phyloP scores from a whole-genome alignment of 345 rosid genomes.

The Corymbia maculata region DNA sequence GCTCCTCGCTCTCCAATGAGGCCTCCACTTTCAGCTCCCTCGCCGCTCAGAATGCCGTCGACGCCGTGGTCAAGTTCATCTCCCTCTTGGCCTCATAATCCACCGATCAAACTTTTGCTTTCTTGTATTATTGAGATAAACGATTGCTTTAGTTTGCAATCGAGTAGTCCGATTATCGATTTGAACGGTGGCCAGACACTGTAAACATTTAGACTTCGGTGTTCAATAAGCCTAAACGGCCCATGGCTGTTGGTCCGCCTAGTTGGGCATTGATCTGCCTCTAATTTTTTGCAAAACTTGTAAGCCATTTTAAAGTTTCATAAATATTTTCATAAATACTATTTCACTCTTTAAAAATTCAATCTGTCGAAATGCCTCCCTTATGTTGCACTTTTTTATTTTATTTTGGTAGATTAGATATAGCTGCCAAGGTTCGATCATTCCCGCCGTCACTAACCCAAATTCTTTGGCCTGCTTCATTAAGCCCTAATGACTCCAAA shows the following conservation, averaged over 20 bases:
- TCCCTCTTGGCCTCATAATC: background rate
- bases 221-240: background rate
- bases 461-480: too few relatives aligned
- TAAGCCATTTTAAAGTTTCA: background rate
- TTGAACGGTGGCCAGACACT: background rate
- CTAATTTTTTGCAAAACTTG: too few relatives aligned
- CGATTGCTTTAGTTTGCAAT: background rate
- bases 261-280: too few relatives aligned
- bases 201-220: background rate
- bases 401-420: too few relatives aligned
- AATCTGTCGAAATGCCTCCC: background rate
- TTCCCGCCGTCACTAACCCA: too few relatives aligned
- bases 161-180: background rate
- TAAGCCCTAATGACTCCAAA: too few relatives aligned
- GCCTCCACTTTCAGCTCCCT: conserved; percentile 34
- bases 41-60: conserved; percentile 48
- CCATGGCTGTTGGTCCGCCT: too few relatives aligned
- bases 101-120: background rate
- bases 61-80: background rate
- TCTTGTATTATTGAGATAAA: background rate
- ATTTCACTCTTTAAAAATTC: background rate
- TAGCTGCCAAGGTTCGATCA: too few relatives aligned
- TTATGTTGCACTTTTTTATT: background rate
- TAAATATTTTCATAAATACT: background rate
- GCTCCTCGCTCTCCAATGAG: conserved; percentile 49